Conservation (phyloP, 331 rosid genomes). For the Malus hybrid region DNA sequence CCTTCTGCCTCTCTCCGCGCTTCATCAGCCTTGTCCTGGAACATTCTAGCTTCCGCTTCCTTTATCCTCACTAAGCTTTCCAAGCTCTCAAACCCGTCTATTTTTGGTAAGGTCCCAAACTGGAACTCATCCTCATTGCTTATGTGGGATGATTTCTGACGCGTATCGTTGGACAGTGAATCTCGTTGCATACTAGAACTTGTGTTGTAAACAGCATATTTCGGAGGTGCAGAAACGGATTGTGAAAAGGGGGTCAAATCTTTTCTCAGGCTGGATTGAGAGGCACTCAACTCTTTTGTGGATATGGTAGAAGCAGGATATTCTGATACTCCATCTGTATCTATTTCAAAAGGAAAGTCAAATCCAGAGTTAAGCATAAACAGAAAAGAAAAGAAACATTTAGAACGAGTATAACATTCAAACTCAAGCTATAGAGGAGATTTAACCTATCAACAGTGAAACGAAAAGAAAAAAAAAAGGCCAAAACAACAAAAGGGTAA, state of each 20-base stretch:
- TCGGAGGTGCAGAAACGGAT: constrained; percentile 37
- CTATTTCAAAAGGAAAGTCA: constrained; percentile 19
- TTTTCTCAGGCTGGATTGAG: constrained; percentile 47
- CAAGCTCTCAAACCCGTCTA: constrained; percentile 68
- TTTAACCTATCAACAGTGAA: background rate
- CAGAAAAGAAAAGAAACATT: background rate
- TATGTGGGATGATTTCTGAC: constrained; percentile 46
- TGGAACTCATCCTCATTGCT: constrained; percentile 52
- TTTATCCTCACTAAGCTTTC: constrained; percentile 85
- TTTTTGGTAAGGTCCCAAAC: constrained; percentile 45
- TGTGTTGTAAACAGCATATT: constrained; percentile 37
- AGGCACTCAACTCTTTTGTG: constrained; percentile 40
- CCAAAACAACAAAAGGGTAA: background rate
- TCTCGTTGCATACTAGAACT: constrained; percentile 47
- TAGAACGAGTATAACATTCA: background rate
- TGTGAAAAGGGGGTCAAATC: constrained; percentile 49
- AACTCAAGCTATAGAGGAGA: no score
- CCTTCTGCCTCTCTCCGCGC: constrained; percentile 89
- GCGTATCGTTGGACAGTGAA: constrained; percentile 41
- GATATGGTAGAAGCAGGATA: constrained; percentile 43
- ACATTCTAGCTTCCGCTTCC: constrained; percentile 94
- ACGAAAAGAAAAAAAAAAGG: background rate
- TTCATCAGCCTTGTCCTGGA: constrained; percentile 88
- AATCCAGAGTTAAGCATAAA: constrained; percentile 13
- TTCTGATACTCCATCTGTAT: constrained; percentile 48